Evolutionary conservation across 148 eudicot genomes (phyloP), one percentile per base, ranked within the genome.

Genomic region (Chenopodium suecicum): DNA sequence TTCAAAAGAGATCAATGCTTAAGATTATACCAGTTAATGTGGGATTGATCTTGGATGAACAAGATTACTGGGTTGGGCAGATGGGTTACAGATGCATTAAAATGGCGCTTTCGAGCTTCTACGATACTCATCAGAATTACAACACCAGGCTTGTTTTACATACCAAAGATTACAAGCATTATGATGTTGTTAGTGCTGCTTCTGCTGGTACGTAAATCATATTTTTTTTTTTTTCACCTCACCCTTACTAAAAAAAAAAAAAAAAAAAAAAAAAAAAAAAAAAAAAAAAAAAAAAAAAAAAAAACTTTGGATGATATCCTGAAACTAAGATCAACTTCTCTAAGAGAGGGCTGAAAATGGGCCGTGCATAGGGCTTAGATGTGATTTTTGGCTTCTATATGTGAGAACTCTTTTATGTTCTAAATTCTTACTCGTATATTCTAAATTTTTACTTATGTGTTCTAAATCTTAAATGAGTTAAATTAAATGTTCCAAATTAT

Each of bases 51-150:
- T 66, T 81, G 11, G 85, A 81, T 37, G 80, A 62, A 37, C 52
- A 76, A 31, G 83, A 85, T 46, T 41, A 41, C 7, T 77, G 48
- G 80, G 56, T 73, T 4, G 86, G 85, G 23, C 62, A 81, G 44
- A 71, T 78, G 79, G 80, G 69, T 23, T 77, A 73, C 13, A 73
- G 62, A 64, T 81, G 84, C 80, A 79, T 87, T 17, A 44, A 77
- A 20, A 83, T 87, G 83, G 85, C 86, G 10, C 23, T 83, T 8
- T 81, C 86, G 5, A 86, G 87, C 47, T 89, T 89, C 50, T 89
- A 89, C 75, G 80, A 77, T 23, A 2, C 68, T 11, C 76, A 87
- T 67, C 46, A n/a, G 9, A 48, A 73, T 19, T 82, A 68, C 79
- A 77, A 32, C 44, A 85, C 88, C 22, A 79, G 84, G 66, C 54